phyloP scores from a whole-genome alignment of 1,284 basidiomycete species.

The Amylostereum chailletii region DNA sequence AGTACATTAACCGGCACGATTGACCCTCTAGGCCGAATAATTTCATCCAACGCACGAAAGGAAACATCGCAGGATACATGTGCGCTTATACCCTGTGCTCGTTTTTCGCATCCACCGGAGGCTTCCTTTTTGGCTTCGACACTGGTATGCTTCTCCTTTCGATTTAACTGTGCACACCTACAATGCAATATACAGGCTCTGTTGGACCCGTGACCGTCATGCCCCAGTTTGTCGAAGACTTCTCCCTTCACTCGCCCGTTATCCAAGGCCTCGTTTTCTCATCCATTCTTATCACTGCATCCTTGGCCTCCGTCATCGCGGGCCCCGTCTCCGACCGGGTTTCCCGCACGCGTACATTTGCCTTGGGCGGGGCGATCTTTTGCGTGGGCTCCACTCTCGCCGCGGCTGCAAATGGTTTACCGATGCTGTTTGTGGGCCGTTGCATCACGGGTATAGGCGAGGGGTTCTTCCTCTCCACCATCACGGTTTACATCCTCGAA shows the following conservation, averaged over 20 bases:
- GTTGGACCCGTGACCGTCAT: constrained; percentile 39
- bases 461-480: constrained; percentile 37
- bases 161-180: not conserved
- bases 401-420: constrained; percentile 22
- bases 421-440: constrained; percentile 35
- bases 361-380: constrained; percentile 32
- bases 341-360: constrained; percentile 37
- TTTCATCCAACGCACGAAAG: no score
- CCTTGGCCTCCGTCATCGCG: constrained; percentile 32
- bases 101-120: constrained; percentile 25
- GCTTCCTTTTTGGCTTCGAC: constrained; percentile 31
- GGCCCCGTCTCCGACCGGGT: constrained; percentile 39
- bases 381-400: constrained; percentile 28
- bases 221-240: constrained; percentile 29
- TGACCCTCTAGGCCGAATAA: no score
- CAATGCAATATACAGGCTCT: constrained; percentile 21
- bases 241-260: constrained; percentile 25
- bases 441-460: constrained; percentile 39
- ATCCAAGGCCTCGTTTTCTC: constrained; percentile 35
- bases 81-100: constrained; percentile 14
- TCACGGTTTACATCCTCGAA: constrained; percentile 38
- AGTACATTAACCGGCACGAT: no score
- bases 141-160: constrained; percentile 19
- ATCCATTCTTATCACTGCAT: constrained; percentile 38
- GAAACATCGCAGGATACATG: not conserved